These are phyloP conservation scores for Daldinia childiae DNA, from an alignment of 495 filamentous ascomycete species.

Conservation along the genomic window DNA sequence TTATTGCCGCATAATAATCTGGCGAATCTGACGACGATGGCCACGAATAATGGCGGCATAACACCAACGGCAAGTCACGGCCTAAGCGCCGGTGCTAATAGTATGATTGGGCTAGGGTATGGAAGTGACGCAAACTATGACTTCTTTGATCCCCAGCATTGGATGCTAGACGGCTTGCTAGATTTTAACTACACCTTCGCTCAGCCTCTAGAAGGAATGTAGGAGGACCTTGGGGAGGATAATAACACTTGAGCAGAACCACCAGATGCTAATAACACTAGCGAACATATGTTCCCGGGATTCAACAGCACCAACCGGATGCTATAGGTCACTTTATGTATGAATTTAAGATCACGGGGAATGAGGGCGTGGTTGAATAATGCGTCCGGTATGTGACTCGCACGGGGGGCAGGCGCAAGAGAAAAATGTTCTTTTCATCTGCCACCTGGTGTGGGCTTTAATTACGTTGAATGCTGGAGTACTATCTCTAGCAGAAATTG, in stretches of 20 bases:
- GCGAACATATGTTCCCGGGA: not conserved
- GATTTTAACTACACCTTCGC: slow-evolving; percentile 77
- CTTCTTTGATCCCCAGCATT: slow-evolving; percentile 88
- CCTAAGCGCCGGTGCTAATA: slow-evolving; percentile 51
- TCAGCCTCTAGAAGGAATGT: slow-evolving; percentile 58
- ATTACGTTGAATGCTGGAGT: slow-evolving; percentile 31
- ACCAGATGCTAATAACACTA: not conserved
- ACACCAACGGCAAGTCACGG: slow-evolving; percentile 57
- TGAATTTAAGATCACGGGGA: slow-evolving; percentile 12
- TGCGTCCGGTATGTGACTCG: slow-evolving; percentile 1
- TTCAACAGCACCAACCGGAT: not conserved
- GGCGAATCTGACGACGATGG: slow-evolving; percentile 41
- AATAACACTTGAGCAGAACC: not conserved
- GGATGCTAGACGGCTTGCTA: slow-evolving; percentile 86
- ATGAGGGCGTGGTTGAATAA: slow-evolving; percentile 21
- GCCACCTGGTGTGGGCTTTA: slow-evolving; percentile 36
- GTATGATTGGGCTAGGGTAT: slow-evolving; percentile 61
- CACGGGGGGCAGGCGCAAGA: slow-evolving; percentile 19
- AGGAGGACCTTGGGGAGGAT: slow-evolving; percentile 17
- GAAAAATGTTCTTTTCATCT: slow-evolving; percentile 33
- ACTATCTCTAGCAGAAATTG: slow-evolving; percentile 29
- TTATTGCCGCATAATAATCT: slow-evolving; percentile 54
- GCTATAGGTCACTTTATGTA: slow-evolving; percentile 8
- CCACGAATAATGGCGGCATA: slow-evolving; percentile 56
- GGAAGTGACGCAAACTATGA: slow-evolving; percentile 74